These are phyloP conservation scores for Naganishia liquefaciens DNA, from an alignment of 1,284 basidiomycete genomes.

Conservation along the genomic window DNA sequence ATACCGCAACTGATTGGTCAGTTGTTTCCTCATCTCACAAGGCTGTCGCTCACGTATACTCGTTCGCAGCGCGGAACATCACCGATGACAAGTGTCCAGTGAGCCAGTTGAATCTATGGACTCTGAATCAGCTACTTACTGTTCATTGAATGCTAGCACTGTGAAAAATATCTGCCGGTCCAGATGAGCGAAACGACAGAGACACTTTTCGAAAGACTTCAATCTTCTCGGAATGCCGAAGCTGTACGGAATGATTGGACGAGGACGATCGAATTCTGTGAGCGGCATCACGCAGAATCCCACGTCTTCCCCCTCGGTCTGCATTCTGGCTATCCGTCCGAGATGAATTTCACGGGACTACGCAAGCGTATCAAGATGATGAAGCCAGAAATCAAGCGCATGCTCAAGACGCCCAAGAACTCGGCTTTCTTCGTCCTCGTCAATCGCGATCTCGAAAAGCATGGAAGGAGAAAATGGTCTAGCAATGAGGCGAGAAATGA, in stretches of 20 bases:
- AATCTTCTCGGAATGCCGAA: neutral
- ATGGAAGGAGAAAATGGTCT: slow-evolving; percentile 40
- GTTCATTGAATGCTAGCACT: slow-evolving; percentile 33
- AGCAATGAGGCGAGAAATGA: slow-evolving; percentile 21
- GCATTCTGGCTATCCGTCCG: slow-evolving; percentile 42
- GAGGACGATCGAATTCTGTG: slow-evolving; percentile 42
- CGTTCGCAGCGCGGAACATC: slow-evolving; percentile 11
- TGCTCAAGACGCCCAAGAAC: slow-evolving; percentile 37
- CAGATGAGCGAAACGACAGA: slow-evolving; percentile 33
- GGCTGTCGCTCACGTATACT: neutral
- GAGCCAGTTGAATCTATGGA: neutral
- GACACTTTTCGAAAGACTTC: neutral
- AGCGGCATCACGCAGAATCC: slow-evolving; percentile 44
- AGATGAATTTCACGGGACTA: slow-evolving; percentile 42
- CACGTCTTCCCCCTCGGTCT: slow-evolving; percentile 44
- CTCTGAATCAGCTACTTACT: neutral
- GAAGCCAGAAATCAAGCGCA: slow-evolving; percentile 36
- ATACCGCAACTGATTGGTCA: slow-evolving; percentile 18
- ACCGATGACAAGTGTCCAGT: slow-evolving; percentile 22
- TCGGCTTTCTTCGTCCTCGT: slow-evolving; percentile 37
- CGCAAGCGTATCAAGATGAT: slow-evolving; percentile 41
- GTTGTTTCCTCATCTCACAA: neutral
- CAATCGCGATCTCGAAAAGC: slow-evolving; percentile 32
- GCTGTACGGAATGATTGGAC: slow-evolving; percentile 13
- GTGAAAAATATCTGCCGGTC: slow-evolving; percentile 36